Conservation (phyloP, 1,139 yeast genomes). For the Magnusiomyces sp. region DNA sequence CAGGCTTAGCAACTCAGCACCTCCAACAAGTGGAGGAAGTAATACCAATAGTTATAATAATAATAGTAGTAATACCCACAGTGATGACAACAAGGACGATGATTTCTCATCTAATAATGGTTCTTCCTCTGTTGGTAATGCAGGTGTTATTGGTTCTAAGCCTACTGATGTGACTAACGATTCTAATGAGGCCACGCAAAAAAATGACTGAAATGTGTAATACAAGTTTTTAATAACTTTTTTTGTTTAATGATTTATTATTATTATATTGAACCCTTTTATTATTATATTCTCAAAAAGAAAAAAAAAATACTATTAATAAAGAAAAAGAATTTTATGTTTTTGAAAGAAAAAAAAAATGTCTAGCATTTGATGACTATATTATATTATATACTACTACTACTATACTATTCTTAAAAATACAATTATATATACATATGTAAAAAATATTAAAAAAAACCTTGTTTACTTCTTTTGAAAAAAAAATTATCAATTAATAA, state of each 20-base stretch:
- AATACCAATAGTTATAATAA: neutral
- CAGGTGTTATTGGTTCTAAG: conserved; percentile 17
- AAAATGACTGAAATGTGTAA: conserved; percentile 13
- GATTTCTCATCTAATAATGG: neutral
- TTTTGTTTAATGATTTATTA: neutral
- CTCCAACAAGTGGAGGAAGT: too few relatives aligned
- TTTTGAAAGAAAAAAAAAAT: neutral
- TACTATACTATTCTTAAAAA: too few relatives aligned
- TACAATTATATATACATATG: too few relatives aligned
- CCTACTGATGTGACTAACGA: conserved; percentile 16
- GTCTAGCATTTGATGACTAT: neutral
- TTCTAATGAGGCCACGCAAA: conserved; percentile 17
- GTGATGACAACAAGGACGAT: conserved; percentile 5
- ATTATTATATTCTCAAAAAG: conserved; percentile 1
- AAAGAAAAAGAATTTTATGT: neutral
- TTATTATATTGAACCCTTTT: neutral
- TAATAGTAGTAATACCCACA: neutral
- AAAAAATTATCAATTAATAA: too few relatives aligned
- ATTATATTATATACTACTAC: too few relatives aligned
- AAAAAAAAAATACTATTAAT: conserved; percentile 5
- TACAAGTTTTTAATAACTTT: neutral
- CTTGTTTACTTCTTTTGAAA: too few relatives aligned
- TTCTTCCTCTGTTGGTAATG: conserved; percentile 3
- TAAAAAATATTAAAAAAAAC: too few relatives aligned
- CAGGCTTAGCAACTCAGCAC: neutral